These are phyloP conservation scores for Sporothrix euskadiensis DNA, from an alignment of 2,329 filamentous ascomycete genomes.

Conservation along the genomic window DNA sequence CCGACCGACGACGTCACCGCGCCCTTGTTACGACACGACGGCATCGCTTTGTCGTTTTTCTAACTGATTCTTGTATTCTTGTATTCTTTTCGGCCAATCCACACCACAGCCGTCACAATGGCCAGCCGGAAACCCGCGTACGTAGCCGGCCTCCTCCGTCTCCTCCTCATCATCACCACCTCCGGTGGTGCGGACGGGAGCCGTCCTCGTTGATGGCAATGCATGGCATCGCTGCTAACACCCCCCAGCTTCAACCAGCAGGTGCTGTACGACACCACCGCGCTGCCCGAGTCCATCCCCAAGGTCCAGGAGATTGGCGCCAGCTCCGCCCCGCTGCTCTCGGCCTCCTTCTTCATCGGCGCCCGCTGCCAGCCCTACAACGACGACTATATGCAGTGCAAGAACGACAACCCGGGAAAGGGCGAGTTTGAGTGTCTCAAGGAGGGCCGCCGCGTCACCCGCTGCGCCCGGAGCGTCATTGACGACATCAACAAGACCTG, in stretches of 20 bases:
- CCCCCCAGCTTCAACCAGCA: constrained; percentile 85
- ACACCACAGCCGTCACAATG: constrained; percentile 45
- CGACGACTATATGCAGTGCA: constrained; percentile 99
- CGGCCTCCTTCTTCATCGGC: constrained; percentile 94
- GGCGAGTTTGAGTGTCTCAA: constrained; percentile 94
- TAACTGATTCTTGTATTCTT: neutral
- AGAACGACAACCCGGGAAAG: constrained; percentile 85
- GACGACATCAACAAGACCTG: constrained; percentile 96
- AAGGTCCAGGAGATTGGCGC: constrained; percentile 91
- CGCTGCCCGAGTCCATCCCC: constrained; percentile 87
- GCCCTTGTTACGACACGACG: neutral
- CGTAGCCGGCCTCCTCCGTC: constrained; percentile 32
- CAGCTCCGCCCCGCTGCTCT: constrained; percentile 87
- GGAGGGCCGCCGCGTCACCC: constrained; percentile 93
- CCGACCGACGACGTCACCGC: constrained; percentile 24
- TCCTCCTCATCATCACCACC: neutral
- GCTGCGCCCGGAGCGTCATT: constrained; percentile 93
- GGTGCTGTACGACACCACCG: constrained; percentile 91
- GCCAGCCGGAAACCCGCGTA: constrained; percentile 62
- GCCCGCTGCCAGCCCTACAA: constrained; percentile 93
- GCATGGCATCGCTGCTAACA: neutral
- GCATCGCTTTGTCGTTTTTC: too few relatives aligned
- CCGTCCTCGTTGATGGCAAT: too few relatives aligned
- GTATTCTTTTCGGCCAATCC: too few relatives aligned
- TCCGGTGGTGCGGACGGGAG: neutral